Conservation (phyloP, 192 early-diverging fungal genomes). For the Entomortierella parvispora region DNA sequence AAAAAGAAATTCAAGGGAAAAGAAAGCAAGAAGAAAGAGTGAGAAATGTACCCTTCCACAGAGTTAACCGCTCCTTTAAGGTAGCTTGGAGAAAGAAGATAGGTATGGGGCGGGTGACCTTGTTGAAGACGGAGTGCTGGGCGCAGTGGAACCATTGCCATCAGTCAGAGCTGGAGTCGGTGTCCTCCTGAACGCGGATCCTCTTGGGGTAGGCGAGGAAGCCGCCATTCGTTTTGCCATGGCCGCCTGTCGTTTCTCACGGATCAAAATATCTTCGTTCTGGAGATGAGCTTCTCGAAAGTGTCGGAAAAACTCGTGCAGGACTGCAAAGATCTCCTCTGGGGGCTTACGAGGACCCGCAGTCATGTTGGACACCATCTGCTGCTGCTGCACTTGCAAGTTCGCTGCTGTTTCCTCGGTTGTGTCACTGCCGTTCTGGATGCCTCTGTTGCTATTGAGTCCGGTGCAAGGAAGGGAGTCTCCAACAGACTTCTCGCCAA, state of each 20-base stretch:
- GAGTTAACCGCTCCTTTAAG: background rate
- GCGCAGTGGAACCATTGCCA: background rate
- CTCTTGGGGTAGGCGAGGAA: background rate
- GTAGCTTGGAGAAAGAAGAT: background rate
- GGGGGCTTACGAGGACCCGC: constrained; percentile 36
- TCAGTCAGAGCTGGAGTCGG: no score
- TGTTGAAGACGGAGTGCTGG: background rate
- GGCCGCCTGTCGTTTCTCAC: constrained; percentile 34
- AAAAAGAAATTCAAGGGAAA: no score
- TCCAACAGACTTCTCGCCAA: constrained; percentile 41
- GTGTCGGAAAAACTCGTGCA: constrained; percentile 42
- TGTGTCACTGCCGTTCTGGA: background rate
- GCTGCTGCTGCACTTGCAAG: constrained; percentile 13
- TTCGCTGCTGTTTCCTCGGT: no score
- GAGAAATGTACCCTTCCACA: no score
- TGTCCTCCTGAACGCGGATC: background rate
- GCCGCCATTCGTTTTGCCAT: background rate
- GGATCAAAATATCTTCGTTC: constrained; percentile 36
- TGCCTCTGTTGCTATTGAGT: no score
- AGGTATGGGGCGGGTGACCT: background rate
- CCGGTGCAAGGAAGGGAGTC: no score
- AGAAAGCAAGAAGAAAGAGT: background rate
- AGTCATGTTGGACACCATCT: constrained; percentile 20
- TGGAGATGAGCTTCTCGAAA: constrained; percentile 46
- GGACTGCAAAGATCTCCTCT: constrained; percentile 44